Evolutionary conservation across 768 basidiomycete genomes (phyloP).

Genomic region (Boletus pseudo-olivaceus): DNA sequence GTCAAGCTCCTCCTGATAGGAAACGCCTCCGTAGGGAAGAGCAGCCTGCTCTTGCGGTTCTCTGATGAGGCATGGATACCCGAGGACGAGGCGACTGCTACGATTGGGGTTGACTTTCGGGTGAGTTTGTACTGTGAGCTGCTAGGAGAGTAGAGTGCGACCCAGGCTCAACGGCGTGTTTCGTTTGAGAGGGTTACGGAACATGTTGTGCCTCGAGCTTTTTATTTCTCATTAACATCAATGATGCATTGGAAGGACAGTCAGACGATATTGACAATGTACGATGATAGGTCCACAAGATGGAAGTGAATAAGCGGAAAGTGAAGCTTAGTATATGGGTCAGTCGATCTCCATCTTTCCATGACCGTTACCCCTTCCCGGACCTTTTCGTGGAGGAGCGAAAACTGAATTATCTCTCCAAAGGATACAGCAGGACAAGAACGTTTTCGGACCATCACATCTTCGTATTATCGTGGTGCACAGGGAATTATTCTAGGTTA

Average conservation of each 20-base stretch:
- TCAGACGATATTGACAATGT: not conserved
- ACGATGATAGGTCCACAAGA: slow-evolving; percentile 71
- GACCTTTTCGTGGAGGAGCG: not conserved
- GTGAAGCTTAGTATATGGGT: slow-evolving; percentile 98
- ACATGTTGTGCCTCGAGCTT: not conserved
- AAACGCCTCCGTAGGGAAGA: slow-evolving; percentile 90
- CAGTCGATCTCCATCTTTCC: slow-evolving; percentile 27
- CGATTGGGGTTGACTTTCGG: slow-evolving; percentile 82
- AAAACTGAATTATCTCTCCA: not conserved
- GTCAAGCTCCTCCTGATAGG: slow-evolving; percentile 84
- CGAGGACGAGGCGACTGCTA: slow-evolving; percentile 84
- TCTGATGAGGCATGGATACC: slow-evolving; percentile 95
- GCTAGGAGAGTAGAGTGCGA: not conserved
- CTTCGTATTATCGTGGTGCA: slow-evolving; percentile 89
- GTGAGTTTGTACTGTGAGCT: slow-evolving; percentile 40
- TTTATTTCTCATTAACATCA: not conserved
- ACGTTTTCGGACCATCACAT: slow-evolving; percentile 92
- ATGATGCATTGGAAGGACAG: not conserved
- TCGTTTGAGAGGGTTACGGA: not conserved
- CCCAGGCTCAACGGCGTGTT: not conserved
- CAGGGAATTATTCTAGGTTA: slow-evolving; percentile 77
- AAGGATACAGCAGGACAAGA: slow-evolving; percentile 97
- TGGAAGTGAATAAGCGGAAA: slow-evolving; percentile 77
- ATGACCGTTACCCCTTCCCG: too few species aligned
- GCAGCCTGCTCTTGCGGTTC: slow-evolving; percentile 88